Evolutionary conservation across 345 rosid genomes (phyloP), one percentile per base, ranked within the genome.

Genomic region (Eucalyptus erythrocorys): DNA sequence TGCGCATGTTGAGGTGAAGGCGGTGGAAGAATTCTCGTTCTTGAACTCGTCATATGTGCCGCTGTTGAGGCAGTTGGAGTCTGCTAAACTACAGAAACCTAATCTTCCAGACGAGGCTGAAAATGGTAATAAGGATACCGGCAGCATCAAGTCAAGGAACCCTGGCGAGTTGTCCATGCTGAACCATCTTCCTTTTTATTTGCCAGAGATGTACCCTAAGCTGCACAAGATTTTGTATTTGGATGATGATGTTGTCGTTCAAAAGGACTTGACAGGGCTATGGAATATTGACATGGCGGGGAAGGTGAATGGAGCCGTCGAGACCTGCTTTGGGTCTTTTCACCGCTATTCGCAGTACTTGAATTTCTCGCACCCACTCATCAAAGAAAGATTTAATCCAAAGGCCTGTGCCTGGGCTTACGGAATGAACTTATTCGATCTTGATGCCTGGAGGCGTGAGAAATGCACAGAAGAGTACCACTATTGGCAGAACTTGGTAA

Each of bases 181-280:
- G 93, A 94, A 94, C 90, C 97, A 97, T 85, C 96, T 97, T 86
- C 93, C 98, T 19, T 97, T 97, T 90, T 97, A 96, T 91, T 92
- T 96, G 89, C 99, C 99, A 1, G 99, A 97, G 93, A 93, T 96
- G 96, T 96, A 92, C 88, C 99, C 99, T 1, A 94, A 92, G 91
- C 91, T 97, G 93, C 94, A 92, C 59, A 98, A 98, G 94, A 92
- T 97, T 87, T 90, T 98, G 93, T 92, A 94, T 92, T 89, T 98
- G 93, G 99, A 97, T 55, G 98, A 95, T 86, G 99, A 98, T 90
- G 96, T 98, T 43, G 99, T 98, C 92, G 99, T 95, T 88, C 99
- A 98, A 88, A 98, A 94, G 91, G 99, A 98, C 88, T 92, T 98
- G 91, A 93, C 99, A 22, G 95, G 94, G 50, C 85, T 98, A 87